Conservation (phyloP, 1,284 basidiomycete species). For the Caloboletus inedulis region DNA sequence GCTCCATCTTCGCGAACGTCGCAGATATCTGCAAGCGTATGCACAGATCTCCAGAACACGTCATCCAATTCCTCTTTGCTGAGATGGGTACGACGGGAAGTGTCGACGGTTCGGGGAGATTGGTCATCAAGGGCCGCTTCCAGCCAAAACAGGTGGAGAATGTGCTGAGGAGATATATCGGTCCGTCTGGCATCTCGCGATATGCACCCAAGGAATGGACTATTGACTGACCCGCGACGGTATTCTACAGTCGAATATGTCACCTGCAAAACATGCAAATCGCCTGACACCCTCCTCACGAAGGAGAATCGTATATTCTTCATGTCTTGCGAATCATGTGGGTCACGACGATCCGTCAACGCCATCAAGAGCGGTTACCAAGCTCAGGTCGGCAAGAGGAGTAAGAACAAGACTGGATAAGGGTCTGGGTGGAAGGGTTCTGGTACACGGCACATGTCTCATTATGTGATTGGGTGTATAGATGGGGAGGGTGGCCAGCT, state of each 20-base stretch:
- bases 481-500: not conserved
- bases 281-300: conserved; percentile 91
- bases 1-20: conserved; percentile 95
- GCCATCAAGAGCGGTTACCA: conserved; percentile 99
- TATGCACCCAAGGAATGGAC: not conserved
- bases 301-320: conserved; percentile 99
- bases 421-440: not conserved
- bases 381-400: conserved; percentile 89
- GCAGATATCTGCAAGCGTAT: conserved; percentile 98
- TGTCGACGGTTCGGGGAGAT: conserved; percentile 88
- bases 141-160: conserved; percentile 99
- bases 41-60: conserved; percentile 99
- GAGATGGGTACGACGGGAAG: conserved; percentile 98
- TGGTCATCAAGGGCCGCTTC: conserved; percentile 98
- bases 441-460: not conserved
- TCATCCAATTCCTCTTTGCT: conserved; percentile 96
- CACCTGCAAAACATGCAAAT: conserved; percentile 99
- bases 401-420: conserved; percentile 49
- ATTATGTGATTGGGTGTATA: conserved; percentile 1
- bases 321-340: conserved; percentile 95
- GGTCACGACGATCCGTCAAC: conserved; percentile 88
- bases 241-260: conserved; percentile 86
- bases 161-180: conserved; percentile 93
- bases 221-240: not conserved
- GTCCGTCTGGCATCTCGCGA: conserved; percentile 43